Conservation (phyloP, 106 monocot genomes). For the Gastrodia elata region DNA sequence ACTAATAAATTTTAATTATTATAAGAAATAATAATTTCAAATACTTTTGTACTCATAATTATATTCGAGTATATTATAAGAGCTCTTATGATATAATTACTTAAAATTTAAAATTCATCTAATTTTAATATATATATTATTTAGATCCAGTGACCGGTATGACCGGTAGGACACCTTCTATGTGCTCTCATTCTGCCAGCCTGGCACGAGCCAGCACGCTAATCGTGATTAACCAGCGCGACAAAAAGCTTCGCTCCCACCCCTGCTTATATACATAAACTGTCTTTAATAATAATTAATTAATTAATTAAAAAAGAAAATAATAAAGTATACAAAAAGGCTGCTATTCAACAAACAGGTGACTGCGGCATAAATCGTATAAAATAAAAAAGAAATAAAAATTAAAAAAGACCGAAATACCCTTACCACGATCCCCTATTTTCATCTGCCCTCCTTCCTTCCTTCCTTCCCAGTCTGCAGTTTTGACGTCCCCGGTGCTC, state of each 20-base stretch:
- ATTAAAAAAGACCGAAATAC: background rate
- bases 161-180: too few relatives aligned
- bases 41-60: too few relatives aligned
- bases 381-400: background rate
- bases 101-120: too few relatives aligned
- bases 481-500: background rate
- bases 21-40: too few relatives aligned
- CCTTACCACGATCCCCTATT: background rate
- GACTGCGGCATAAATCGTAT: background rate
- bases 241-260: background rate
- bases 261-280: background rate
- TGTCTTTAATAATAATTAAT: background rate
- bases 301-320: background rate
- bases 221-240: background rate
- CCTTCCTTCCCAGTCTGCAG: background rate
- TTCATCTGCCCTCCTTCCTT: background rate
- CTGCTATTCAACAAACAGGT: background rate
- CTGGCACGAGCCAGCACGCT: background rate
- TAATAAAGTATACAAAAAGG: background rate
- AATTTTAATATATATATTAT: too few relatives aligned
- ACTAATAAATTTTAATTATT: too few relatives aligned
- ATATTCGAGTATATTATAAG: too few relatives aligned
- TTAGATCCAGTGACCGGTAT: too few relatives aligned
- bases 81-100: too few relatives aligned
- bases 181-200: background rate